These are phyloP conservation scores for Penicillium daleae DNA, from an alignment of 495 filamentous ascomycete genomes.

Conservation along the genomic window DNA sequence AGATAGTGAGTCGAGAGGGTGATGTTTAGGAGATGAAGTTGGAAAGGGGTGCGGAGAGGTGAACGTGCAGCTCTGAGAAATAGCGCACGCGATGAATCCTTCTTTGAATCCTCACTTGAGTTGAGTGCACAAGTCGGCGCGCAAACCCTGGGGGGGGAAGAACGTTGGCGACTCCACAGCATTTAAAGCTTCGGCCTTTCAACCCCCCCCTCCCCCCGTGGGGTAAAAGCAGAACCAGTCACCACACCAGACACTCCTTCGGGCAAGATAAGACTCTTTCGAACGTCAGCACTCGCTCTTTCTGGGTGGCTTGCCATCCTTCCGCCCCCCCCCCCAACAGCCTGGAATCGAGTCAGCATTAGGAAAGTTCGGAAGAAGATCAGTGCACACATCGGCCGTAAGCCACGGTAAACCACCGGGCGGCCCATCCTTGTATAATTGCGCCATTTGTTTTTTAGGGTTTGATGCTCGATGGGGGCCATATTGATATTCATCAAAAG, in stretches of 20 bases:
- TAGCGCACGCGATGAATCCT: neutral
- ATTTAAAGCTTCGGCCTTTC: slow-evolving; percentile 4
- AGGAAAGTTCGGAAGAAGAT: neutral
- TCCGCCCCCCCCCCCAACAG: neutral
- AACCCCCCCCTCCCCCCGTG: slow-evolving; percentile 10
- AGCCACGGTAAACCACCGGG: slow-evolving; percentile 6
- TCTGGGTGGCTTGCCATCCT: neutral
- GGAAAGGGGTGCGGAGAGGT: neutral
- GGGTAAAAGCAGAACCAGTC: slow-evolving; percentile 7
- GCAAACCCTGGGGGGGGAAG: neutral
- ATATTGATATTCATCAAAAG: neutral
- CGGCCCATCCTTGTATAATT: slow-evolving; percentile 7
- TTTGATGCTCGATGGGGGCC: too few relatives aligned
- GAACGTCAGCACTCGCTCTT: neutral
- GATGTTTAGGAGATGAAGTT: neutral
- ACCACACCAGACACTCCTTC: too few relatives aligned
- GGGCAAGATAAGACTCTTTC: too few relatives aligned
- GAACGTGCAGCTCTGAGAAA: neutral
- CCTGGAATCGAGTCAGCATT: neutral
- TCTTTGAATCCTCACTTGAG: neutral
- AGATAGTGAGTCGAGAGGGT: neutral
- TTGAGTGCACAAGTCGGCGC: neutral
- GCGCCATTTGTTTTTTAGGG: neutral
- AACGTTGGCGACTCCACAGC: slow-evolving; percentile 2
- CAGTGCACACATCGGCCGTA: neutral